Evolutionary conservation across 2,329 filamentous ascomycete genomes (phyloP).

Genomic region (Coleophoma crateriformis): DNA sequence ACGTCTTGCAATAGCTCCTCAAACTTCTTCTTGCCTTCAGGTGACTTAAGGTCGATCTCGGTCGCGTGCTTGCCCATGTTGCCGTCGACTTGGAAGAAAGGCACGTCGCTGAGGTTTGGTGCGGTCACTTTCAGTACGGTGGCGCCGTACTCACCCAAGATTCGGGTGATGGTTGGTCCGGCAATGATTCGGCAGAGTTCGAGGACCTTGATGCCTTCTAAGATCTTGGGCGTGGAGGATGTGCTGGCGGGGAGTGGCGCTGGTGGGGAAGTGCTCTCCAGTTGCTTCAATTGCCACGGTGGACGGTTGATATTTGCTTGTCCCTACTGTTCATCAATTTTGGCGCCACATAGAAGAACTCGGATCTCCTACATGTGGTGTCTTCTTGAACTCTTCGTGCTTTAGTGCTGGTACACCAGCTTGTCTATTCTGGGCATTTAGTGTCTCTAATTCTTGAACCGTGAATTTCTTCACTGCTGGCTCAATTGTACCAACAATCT

Average conservation of each 20-base stretch:
- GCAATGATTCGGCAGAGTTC: constrained; percentile 72
- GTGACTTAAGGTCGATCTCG: constrained; percentile 53
- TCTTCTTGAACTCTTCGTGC: constrained; percentile 52
- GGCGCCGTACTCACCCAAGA: constrained; percentile 66
- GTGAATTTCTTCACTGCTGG: constrained; percentile 49
- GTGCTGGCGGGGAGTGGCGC: constrained; percentile 33
- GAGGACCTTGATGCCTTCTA: constrained; percentile 60
- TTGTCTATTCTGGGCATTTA: constrained; percentile 50
- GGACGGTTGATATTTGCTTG: constrained; percentile 32
- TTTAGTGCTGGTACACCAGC: constrained; percentile 56
- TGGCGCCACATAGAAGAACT: neutral
- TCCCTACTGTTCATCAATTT: constrained; percentile 23
- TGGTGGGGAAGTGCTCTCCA: constrained; percentile 36
- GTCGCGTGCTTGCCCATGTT: constrained; percentile 64
- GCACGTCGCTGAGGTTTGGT: constrained; percentile 58
- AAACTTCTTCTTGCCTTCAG: constrained; percentile 47
- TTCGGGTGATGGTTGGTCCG: constrained; percentile 61
- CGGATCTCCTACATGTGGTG: constrained; percentile 41
- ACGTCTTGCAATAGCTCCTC: constrained; percentile 52
- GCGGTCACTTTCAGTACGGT: constrained; percentile 66
- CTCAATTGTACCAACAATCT: constrained; percentile 55
- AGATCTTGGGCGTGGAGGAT: constrained; percentile 24
- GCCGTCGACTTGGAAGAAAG: constrained; percentile 64
- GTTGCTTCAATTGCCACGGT: constrained; percentile 40
- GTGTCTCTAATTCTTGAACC: constrained; percentile 47